Evolutionary conservation across 805 yeast species (phyloP).

Genomic region (Debaryomyces castellii): DNA sequence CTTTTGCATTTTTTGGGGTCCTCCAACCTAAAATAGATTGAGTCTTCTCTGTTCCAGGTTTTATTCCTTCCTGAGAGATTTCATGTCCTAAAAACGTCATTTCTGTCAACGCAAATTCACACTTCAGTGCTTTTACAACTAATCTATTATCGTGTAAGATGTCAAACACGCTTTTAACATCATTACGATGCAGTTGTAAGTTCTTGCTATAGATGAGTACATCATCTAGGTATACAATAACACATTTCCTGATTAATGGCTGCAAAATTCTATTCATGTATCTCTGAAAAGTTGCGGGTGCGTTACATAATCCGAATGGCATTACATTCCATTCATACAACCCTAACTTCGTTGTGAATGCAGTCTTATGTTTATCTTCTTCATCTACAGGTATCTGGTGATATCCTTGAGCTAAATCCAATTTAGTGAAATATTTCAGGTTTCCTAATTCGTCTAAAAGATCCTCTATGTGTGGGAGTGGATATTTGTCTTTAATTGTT

Average conservation of each 20-base stretch:
- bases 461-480: slow-evolving; percentile 16
- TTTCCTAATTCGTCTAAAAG: slow-evolving; percentile 4
- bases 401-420: slow-evolving; percentile 15
- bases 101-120: not conserved
- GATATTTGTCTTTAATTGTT: slow-evolving; percentile 13
- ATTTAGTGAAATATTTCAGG: slow-evolving; percentile 10
- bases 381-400: slow-evolving; percentile 11
- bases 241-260: not conserved
- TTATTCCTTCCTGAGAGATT: not conserved
- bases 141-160: not conserved
- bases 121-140: not conserved
- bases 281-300: slow-evolving; percentile 23
- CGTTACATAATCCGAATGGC: slow-evolving; percentile 24
- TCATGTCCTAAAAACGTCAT: not conserved
- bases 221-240: not conserved
- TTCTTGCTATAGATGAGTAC: not conserved
- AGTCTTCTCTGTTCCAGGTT: too few relatives aligned
- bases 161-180: not conserved
- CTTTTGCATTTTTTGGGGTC: not conserved
- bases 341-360: slow-evolving; percentile 17
- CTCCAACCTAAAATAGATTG: not conserved
- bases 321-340: slow-evolving; percentile 18
- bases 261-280: slow-evolving; percentile 1
- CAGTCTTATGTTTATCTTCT: slow-evolving; percentile 12
- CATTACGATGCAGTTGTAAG: not conserved